Evolutionary conservation across 2,329 filamentous ascomycete species (phyloP), one percentile per base, ranked within the genome.

Genomic region (Hymenoscyphus occultus): DNA sequence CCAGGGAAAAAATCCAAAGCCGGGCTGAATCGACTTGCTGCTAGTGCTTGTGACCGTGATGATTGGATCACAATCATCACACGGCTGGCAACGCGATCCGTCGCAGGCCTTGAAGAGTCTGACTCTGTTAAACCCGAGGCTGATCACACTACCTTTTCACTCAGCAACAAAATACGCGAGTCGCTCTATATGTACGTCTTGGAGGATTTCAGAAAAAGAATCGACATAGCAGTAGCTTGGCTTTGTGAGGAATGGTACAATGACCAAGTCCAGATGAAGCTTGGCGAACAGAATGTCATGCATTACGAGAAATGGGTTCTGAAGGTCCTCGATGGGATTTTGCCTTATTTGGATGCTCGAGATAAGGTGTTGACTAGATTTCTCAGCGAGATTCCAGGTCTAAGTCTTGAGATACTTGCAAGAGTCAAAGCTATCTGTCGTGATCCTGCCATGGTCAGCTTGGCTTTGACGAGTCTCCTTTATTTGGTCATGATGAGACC

Each of bases 161-260:
- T 93, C 32, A 84, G 84, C 71, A 84, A 90, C 73, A 84, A 84
- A 5, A 92, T 98, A 69, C 87, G 95, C 61, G 90, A 96, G 71
- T 83, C 87, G 7, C 80, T 99, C 1, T 95, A 93, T 77, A 84
- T 86, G 62, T 97, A 96, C 76, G 85, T 98, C 59, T 85, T 98
- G 68, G 92, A 96, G 69, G 94, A 98, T 75, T 99, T 97, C 79
- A 88, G 94, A 63, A 88, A 85, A 68, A 89, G 95, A 56, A 93
- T 98, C 68, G 93, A 96, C 71, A 86, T 95, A 28, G 94, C 93
- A 1, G 92, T 98, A 61, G 89, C 90, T 7, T 99, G 95, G 95
- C 83, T 99, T 16, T 96, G 90, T 72, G 95, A 99, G 77, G 95
- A 99, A 78, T 99, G 95, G 94, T 98, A 97, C 77, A 96, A 93